Evolutionary conservation across 371 early-diverging fungal species (phyloP), one percentile per base, ranked within the genome.

Genomic region (Dichotomocladium elegans): DNA sequence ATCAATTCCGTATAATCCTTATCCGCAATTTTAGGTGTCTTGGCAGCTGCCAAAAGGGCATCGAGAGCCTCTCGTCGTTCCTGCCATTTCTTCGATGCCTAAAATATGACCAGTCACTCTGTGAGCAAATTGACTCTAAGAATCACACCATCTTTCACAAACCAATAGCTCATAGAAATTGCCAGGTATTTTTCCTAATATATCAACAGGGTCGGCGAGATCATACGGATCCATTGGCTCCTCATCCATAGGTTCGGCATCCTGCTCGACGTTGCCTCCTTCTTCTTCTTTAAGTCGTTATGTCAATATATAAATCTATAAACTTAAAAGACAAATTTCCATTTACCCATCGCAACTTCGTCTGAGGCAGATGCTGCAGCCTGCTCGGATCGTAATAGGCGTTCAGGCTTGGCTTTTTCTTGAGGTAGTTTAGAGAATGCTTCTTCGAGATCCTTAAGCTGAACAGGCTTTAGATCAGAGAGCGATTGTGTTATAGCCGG

Each of bases 51-150:
- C 7, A 88, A 48, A 21, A 98, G 63, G 8, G 68, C 80, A 43
- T 94, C 93, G 34, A 97, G 64, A 0, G 88, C 93, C 52, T 96
- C 97, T 64, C 93, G 92, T 62, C 98, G 81, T 61, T 96, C 96
- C 62, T 94, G 86, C 99, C 99, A 98, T 57, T 96, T 96, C 41
- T 88, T 77, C 3, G 96, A 92, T 1, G 66, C 75, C 81, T 88
- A 33, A 11, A n/a, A 37, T 17, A 37, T 5, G 21, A 21, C 21
- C 17, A 37, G 37, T 37, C 21, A 21, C 0, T 12, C n/a, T 33
- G 3, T 33, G 34, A 12, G n/a, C n/a, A 33, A 33, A 33, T 37
- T n/a, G 7, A 15, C 7, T 2, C 37, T 1, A 5, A 15, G 4
- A 17, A 3, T 34, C 15, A 5, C 37, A 37, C n/a, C n/a, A n/a